Conservation (phyloP, 2,329 filamentous ascomycete species). For the Exophiala dermatitidis region DNA sequence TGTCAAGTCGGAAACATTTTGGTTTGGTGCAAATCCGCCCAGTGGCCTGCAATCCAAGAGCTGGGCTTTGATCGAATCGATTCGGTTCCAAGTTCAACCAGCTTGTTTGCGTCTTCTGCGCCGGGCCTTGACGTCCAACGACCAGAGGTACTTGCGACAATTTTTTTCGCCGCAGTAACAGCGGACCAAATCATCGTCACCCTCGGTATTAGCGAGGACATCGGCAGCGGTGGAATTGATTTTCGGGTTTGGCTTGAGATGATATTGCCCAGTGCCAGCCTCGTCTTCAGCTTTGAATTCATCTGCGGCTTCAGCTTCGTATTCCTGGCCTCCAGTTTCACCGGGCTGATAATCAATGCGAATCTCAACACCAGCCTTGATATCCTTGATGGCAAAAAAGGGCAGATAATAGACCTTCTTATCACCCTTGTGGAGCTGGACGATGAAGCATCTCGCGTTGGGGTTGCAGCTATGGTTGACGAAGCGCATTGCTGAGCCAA, state of each 20-base stretch:
- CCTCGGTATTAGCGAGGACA: background rate
- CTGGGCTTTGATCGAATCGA: background rate
- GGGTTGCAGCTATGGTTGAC: slow-evolving; percentile 46
- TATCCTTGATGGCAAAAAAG: slow-evolving; percentile 41
- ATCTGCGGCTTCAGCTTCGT: slow-evolving; percentile 2
- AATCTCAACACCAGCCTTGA: slow-evolving; percentile 38
- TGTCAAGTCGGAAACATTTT: no score
- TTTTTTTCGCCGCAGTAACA: slow-evolving; percentile 41
- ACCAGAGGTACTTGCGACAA: slow-evolving; percentile 41
- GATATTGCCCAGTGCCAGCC: no score
- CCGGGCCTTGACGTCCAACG: slow-evolving; percentile 9
- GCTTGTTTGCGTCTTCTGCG: slow-evolving; percentile 9
- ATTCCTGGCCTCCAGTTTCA: slow-evolving; percentile 3
- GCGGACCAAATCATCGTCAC: slow-evolving; percentile 35
- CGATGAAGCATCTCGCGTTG: slow-evolving; percentile 41
- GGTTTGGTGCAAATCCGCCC: no score
- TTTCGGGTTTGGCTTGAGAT: no score
- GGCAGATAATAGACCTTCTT: slow-evolving; percentile 40
- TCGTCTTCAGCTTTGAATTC: slow-evolving; percentile 19
- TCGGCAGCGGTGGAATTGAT: no score
- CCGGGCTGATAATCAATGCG: slow-evolving; percentile 40
- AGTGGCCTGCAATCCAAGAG: no score
- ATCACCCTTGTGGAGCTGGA: slow-evolving; percentile 38
- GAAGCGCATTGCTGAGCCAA: slow-evolving; percentile 39
- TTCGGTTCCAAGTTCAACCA: background rate